phyloP scores from a whole-genome alignment of 805 yeast species.

The Lipomyces mesembrius region DNA sequence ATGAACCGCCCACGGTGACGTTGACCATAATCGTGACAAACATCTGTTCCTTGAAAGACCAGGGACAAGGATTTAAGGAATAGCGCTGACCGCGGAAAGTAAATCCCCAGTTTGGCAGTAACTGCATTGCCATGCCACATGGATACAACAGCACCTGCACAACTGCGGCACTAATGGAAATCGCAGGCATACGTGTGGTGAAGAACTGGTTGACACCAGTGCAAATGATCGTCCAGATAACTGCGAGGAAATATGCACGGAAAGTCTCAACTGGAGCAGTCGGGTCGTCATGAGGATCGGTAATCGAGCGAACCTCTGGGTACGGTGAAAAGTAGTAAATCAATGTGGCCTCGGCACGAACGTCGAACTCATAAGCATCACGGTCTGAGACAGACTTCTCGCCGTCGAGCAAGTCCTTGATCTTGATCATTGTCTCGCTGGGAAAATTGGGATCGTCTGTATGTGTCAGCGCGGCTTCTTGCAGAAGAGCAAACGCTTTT shows the following conservation, averaged over 20 bases:
- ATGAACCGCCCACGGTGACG: constrained; percentile 25
- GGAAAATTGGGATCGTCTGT: constrained; percentile 53
- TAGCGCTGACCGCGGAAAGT: constrained; percentile 44
- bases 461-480: constrained; percentile 48
- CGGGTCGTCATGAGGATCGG: constrained; percentile 62
- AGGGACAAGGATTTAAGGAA: constrained; percentile 60
- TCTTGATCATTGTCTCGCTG: constrained; percentile 45
- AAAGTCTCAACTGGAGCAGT: constrained; percentile 56
- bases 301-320: constrained; percentile 70
- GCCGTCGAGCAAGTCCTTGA: constrained; percentile 11
- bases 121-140: constrained; percentile 54
- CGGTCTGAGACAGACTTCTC: background rate
- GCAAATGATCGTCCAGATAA: constrained; percentile 40
- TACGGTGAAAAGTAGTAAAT: constrained; percentile 50
- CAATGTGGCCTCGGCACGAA: constrained; percentile 25
- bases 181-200: constrained; percentile 59
- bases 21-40: constrained; percentile 52
- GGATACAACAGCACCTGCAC: constrained; percentile 66
- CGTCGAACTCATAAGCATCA: constrained; percentile 23
- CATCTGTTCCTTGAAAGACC: constrained; percentile 69
- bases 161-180: constrained; percentile 56
- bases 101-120: constrained; percentile 53
- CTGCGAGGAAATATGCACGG: constrained; percentile 56
- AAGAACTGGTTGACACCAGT: constrained; percentile 49
- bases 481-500: constrained; percentile 47